Conservation (phyloP, 2,329 filamentous ascomycete species). For the Macrophomina pseudophaseolina region DNA sequence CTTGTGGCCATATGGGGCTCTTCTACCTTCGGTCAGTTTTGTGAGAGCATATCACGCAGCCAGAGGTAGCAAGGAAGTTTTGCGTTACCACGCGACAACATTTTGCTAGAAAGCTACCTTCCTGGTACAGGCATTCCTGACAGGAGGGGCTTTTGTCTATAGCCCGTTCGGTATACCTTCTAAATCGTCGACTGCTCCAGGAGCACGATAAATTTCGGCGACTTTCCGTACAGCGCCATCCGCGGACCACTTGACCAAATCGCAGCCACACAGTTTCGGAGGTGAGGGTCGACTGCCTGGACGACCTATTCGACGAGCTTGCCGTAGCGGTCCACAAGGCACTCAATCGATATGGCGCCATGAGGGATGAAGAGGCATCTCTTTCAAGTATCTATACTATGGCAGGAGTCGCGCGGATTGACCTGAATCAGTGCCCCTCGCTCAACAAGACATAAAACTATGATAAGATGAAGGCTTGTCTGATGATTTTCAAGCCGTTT, state of each 20-base stretch:
- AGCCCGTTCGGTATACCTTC: background rate
- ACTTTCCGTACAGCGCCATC: slow-evolving; percentile 45
- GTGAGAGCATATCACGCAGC: too few relatives aligned
- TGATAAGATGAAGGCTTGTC: slow-evolving; percentile 43
- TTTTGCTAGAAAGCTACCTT: too few relatives aligned
- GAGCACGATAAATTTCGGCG: slow-evolving; percentile 37
- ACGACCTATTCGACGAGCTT: slow-evolving; percentile 46
- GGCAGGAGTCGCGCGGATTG: slow-evolving; percentile 40
- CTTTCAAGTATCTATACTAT: slow-evolving; percentile 48
- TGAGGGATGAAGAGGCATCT: slow-evolving; percentile 39
- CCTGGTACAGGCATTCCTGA: too few relatives aligned
- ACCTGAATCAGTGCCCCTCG: slow-evolving; percentile 41
- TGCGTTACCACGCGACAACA: too few relatives aligned
- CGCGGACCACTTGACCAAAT: slow-evolving; percentile 19
- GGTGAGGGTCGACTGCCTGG: slow-evolving; percentile 33
- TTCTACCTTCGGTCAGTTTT: too few relatives aligned
- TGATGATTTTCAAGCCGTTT: slow-evolving; percentile 46
- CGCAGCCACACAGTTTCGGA: slow-evolving; percentile 6
- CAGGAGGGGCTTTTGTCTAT: background rate
- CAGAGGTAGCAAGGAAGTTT: too few relatives aligned
- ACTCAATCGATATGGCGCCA: slow-evolving; percentile 15
- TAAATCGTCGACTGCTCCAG: background rate
- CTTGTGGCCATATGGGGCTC: too few relatives aligned
- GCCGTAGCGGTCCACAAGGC: slow-evolving; percentile 19
- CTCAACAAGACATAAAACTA: slow-evolving; percentile 25